Evolutionary conservation across 2,329 filamentous ascomycete species (phyloP).

Genomic region (Biscogniauxia marginata): DNA sequence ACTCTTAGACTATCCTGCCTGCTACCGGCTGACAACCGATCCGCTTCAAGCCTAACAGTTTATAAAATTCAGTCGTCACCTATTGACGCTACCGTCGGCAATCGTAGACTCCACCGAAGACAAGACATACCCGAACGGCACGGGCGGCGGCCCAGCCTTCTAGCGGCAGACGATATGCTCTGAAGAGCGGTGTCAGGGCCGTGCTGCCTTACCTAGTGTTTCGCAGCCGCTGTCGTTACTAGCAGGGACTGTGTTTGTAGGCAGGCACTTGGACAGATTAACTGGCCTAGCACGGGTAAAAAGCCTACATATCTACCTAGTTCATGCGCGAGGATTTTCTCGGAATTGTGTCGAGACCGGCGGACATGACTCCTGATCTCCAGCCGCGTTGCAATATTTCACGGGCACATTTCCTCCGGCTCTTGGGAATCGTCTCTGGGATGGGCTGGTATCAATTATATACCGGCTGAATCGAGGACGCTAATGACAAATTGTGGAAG

Average conservation of each 20-base stretch:
- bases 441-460: background rate
- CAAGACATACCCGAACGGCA: background rate
- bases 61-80: background rate
- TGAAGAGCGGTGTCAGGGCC: background rate
- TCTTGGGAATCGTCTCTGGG: background rate
- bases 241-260: background rate
- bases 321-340: background rate
- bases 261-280: no score
- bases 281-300: no score
- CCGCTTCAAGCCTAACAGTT: background rate
- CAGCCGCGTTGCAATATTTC: background rate
- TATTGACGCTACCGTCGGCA: background rate
- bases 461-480: background rate
- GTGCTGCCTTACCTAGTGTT: background rate
- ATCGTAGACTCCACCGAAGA: background rate
- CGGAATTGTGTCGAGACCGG: background rate
- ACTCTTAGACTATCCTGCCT: background rate
- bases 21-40: background rate
- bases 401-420: background rate
- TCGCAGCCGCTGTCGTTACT: background rate
- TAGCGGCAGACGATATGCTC: background rate
- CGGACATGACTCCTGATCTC: background rate
- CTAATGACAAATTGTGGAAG: no score
- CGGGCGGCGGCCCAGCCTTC: background rate
- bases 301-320: no score